phyloP scores from a whole-genome alignment of 2,329 filamentous ascomycete species.

The Trichoderma asperellum region DNA sequence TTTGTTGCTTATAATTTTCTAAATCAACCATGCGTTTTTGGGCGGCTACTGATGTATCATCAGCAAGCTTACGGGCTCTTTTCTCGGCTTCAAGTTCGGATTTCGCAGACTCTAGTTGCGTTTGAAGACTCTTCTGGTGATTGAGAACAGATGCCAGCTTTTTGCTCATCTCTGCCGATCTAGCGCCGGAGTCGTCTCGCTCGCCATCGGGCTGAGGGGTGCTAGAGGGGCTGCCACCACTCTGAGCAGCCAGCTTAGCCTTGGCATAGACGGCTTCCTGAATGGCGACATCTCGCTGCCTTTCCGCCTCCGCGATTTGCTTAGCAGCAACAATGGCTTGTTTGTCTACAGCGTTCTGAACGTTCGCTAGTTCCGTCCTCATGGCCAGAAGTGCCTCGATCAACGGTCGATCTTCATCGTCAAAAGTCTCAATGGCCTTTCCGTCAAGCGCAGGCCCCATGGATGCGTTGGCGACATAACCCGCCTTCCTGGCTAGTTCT shows the following conservation, averaged over 20 bases:
- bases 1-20: slow-evolving; percentile 81
- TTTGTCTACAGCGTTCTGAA: slow-evolving; percentile 86
- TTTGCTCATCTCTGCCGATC: slow-evolving; percentile 72
- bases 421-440: slow-evolving; percentile 75
- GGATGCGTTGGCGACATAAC: slow-evolving; percentile 75
- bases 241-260: slow-evolving; percentile 82
- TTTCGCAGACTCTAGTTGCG: slow-evolving; percentile 70
- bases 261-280: slow-evolving; percentile 94
- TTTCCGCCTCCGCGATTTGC: slow-evolving; percentile 90
- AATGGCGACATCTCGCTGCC: slow-evolving; percentile 91
- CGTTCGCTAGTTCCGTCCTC: slow-evolving; percentile 84
- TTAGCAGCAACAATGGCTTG: slow-evolving; percentile 85
- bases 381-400: slow-evolving; percentile 92
- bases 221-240: slow-evolving; percentile 64
- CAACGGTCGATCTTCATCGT: slow-evolving; percentile 88
- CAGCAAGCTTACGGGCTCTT: slow-evolving; percentile 78
- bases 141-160: slow-evolving; percentile 83
- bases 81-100: slow-evolving; percentile 80
- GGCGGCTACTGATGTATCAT: slow-evolving; percentile 82
- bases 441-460: slow-evolving; percentile 76
- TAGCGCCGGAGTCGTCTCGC: slow-evolving; percentile 59
- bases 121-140: slow-evolving; percentile 77
- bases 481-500: slow-evolving; percentile 85
- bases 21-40: slow-evolving; percentile 83
- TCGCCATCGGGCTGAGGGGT: slow-evolving; percentile 63